Base-by-base conservation (phyloP, 1,139 yeast genomes). In the Kodamaea fungicola region DNA sequence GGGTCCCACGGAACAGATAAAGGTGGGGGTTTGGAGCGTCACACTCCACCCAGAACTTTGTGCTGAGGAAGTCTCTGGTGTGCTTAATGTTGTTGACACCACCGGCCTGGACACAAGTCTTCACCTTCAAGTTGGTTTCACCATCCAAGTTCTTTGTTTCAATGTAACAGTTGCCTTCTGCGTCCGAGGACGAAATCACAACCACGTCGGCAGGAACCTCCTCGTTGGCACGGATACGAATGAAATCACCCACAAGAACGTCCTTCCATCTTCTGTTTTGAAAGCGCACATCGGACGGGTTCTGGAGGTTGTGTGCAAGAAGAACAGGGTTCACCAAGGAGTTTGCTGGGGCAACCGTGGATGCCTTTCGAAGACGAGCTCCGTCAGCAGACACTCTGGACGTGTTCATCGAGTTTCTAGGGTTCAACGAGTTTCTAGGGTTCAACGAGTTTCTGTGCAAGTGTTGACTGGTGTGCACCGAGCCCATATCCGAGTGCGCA, bases 91-190 rank as follows among this genome's bases (percentile, higher is more conserved):
- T 62, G 19, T 62, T 54, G 8, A 66, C 59, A 28, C 79, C 75
- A 21, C 95, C 89, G 50, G 87, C 78, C 42, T 78, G 76, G 39
- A 92, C 64, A 9, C 95, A 81, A 46, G 79, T 82, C 44, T 88
- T 83, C 34, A 80, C 78, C 60, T 92, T 92, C 57, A 92, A 72
- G 57, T 92, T 92, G 4, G 97, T 88, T 62, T 92, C 98, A 58
- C 98, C 98, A 62, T 92, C 97, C 51, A 92, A 73, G 58, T 92
- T 92, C 54, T 89, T 90, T 1, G 98, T 92, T 61, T 92, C 97
- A 30, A 90, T 81, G 54, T 83, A 90, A 62, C 97, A 90, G 32
- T 83, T 89, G 30, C 96, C 96, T 55, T 92, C 97, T 1, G 74
- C 59, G 56, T 90, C 97, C 1, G 95, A 83, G 0, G 96, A 81